A percentile compares a stretch with the other conserved stretches of the same genome.
Conservation (phyloP, 2,329 filamentous ascomycete genomes). For the Gnomoniopsis sp. region DNA sequence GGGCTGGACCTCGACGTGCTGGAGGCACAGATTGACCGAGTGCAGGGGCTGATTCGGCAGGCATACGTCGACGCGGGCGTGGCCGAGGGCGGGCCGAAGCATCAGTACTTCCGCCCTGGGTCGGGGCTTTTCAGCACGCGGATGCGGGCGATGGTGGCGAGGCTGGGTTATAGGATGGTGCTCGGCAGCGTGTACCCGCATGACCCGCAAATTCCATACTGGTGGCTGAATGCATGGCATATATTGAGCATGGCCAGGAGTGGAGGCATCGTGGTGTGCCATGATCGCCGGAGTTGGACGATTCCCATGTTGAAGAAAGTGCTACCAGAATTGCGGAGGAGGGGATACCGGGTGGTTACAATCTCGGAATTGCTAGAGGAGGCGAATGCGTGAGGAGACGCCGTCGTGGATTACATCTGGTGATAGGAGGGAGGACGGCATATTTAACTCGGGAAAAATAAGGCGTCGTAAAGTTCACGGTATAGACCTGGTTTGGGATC, state of each 20-base stretch:
- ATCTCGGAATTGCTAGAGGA: conserved; percentile 62
- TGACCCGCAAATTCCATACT: conserved; percentile 77
- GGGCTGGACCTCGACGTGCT: conserved; percentile 58
- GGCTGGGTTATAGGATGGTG: conserved; percentile 68
- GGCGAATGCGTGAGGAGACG: not conserved
- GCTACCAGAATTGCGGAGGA: conserved; percentile 65
- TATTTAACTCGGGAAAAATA: not conserved
- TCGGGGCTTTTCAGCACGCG: conserved; percentile 75
- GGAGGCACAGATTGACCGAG: conserved; percentile 57
- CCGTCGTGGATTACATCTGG: not conserved
- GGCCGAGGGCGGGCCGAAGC: conserved; percentile 36
- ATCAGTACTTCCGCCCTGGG: conserved; percentile 76
- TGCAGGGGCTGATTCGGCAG: conserved; percentile 56
- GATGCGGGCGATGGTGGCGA: conserved; percentile 61
- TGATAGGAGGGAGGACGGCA: not conserved
- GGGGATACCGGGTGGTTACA: conserved; percentile 70
- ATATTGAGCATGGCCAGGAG: conserved; percentile 75
- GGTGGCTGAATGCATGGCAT: conserved; percentile 70
- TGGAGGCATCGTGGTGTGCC: conserved; percentile 79
- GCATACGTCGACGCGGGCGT: conserved; percentile 50
- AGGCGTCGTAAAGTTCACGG: not conserved
- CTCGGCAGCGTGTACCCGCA: conserved; percentile 85
- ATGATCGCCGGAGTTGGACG: conserved; percentile 83
- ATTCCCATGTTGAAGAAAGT: conserved; percentile 72
- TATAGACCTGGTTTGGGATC: not conserved